A percentile compares a stretch with the other conserved stretches of the same genome.
Evolutionary conservation across 2,329 filamentous ascomycete genomes (phyloP).

Genomic region (Ascochyta koolunga): DNA sequence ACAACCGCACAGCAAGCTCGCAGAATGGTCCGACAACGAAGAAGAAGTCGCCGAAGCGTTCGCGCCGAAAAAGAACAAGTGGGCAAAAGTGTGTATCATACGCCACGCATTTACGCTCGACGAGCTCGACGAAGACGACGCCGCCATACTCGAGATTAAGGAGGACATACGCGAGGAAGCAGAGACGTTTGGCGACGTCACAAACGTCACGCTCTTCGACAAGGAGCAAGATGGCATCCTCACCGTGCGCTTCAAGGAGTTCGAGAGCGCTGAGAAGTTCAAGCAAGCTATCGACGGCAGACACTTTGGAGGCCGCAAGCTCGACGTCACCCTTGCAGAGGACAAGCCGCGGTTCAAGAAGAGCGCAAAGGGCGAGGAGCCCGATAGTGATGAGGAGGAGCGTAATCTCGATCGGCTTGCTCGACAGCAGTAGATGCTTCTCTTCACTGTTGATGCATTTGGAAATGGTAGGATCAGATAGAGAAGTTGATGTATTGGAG

Average conservation of each 20-base stretch:
- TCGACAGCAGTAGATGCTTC: conserved; percentile 9
- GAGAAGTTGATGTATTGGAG: too few species aligned
- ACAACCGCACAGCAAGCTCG: conserved; percentile 69
- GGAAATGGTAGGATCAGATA: too few species aligned
- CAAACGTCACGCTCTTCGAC: conserved; percentile 90
- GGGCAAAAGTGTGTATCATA: conserved; percentile 83
- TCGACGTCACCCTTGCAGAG: conserved; percentile 33
- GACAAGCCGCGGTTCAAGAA: conserved; percentile 42
- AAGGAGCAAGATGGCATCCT: conserved; percentile 83
- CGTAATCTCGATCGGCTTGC: conserved; percentile 14
- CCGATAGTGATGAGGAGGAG: conserved; percentile 37
- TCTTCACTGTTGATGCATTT: too few species aligned
- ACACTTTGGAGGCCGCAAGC: conserved; percentile 21
- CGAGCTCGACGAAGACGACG: conserved; percentile 84
- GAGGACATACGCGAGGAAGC: conserved; percentile 93
- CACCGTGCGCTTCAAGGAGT: conserved; percentile 78
- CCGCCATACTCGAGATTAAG: conserved; percentile 86
- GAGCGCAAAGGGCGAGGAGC: conserved; percentile 25
- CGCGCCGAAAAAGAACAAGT: conserved; percentile 61
- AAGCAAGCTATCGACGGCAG: conserved; percentile 26
- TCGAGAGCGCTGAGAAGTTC: conserved; percentile 62
- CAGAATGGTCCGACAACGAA: conserved; percentile 93
- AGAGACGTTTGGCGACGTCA: conserved; percentile 82
- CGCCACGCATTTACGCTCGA: conserved; percentile 91
- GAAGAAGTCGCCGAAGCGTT: conserved; percentile 51